These are phyloP conservation scores for Puccinellia tenuiflora DNA, from an alignment of 176 grass and related monocot species.

Conservation along the genomic window DNA sequence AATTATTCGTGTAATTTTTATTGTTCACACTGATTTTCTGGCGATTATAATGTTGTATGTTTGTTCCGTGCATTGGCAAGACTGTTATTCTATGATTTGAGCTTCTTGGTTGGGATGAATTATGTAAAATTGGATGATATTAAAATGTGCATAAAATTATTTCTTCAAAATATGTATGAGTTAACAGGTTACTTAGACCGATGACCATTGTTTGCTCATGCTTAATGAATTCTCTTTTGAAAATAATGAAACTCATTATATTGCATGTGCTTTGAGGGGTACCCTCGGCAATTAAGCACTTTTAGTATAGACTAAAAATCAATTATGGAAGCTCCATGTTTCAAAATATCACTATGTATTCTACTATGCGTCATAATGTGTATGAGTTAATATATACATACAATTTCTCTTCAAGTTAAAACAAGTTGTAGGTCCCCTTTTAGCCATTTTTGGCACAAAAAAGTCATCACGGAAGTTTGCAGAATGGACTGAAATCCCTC, in stretches of 20 bases:
- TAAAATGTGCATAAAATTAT: neutral
- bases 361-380: neutral
- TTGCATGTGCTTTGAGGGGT: neutral
- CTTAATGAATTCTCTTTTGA: neutral
- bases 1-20: slow-evolving; percentile 5
- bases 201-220: neutral
- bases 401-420: neutral
- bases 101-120: slow-evolving; percentile 5
- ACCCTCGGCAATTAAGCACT: neutral
- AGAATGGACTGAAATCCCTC: neutral
- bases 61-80: slow-evolving; percentile 1
- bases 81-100: slow-evolving; percentile 11
- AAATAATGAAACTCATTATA: neutral
- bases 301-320: neutral
- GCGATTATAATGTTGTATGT: neutral
- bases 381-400: neutral
- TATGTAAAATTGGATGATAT: neutral
- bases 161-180: neutral
- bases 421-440: neutral
- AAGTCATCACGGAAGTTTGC: neutral
- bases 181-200: neutral
- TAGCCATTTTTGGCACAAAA: neutral
- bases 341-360: neutral
- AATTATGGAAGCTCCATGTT: neutral
- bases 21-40: slow-evolving; percentile 7